Conservation (phyloP, 768 basidiomycete genomes). For the Amanita pseudoporphyria region DNA sequence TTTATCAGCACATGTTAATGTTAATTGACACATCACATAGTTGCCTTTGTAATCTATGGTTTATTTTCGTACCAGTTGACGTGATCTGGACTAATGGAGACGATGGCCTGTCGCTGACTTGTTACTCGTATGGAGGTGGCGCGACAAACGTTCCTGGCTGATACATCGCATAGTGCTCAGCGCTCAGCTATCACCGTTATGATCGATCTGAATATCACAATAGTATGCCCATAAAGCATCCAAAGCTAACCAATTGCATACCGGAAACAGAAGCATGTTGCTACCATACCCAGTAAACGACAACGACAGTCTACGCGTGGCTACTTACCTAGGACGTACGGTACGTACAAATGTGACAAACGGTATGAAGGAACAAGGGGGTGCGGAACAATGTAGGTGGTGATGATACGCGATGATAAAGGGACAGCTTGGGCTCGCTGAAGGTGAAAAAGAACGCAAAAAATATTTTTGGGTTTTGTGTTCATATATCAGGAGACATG, state of each 20-base stretch:
- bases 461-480: slow-evolving; percentile 7
- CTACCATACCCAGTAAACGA: slow-evolving; percentile 20
- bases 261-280: slow-evolving; percentile 23
- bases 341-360: slow-evolving; percentile 16
- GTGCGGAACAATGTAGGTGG: slow-evolving; percentile 12
- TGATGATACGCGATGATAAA: slow-evolving; percentile 7
- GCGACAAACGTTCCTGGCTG: too few species aligned
- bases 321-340: slow-evolving; percentile 35
- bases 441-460: slow-evolving; percentile 4
- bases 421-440: slow-evolving; percentile 10
- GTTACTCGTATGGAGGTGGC: too few species aligned
- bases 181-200: too few species aligned
- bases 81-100: too few species aligned
- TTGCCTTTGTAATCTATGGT: slow-evolving; percentile 1
- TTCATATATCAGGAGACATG: slow-evolving; percentile 4
- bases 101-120: too few species aligned
- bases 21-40: neutral
- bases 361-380: slow-evolving; percentile 25
- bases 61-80: neutral
- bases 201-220: neutral
- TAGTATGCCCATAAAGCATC: too few species aligned
- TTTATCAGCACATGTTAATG: slow-evolving; percentile 4
- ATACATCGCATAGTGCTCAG: too few species aligned
- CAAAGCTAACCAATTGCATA: neutral
- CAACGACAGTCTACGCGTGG: slow-evolving; percentile 18